These are phyloP conservation scores for Trichocomaceae sp. DNA, from an alignment of 2,329 filamentous ascomycete species.

Conservation along the genomic window DNA sequence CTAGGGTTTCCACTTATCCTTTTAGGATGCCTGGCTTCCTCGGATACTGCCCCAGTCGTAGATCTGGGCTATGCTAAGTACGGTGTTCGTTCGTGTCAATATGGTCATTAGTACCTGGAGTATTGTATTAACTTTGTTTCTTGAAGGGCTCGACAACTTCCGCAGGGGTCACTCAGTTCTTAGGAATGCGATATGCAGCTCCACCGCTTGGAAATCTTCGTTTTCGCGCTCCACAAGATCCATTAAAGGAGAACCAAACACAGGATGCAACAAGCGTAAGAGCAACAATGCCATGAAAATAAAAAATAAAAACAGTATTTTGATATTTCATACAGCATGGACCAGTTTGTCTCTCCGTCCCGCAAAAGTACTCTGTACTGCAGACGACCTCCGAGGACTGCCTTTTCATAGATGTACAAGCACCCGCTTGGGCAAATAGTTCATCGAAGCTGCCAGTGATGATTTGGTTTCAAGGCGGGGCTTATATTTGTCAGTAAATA, in stretches of 20 bases:
- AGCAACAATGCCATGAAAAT: not conserved
- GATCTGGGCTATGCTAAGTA: too few relatives aligned
- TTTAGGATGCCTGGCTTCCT: too few relatives aligned
- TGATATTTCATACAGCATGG: not conserved
- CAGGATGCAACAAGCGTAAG: slow-evolving; percentile 47
- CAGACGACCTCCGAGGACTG: slow-evolving; percentile 34
- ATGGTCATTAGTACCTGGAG: too few relatives aligned
- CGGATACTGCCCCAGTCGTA: too few relatives aligned
- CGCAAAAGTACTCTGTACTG: slow-evolving; percentile 32
- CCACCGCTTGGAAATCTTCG: slow-evolving; percentile 59
- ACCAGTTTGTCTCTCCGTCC: not conserved
- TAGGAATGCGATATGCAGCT: slow-evolving; percentile 68
- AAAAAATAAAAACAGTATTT: too few relatives aligned
- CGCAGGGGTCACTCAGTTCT: slow-evolving; percentile 62
- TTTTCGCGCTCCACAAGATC: slow-evolving; percentile 62
- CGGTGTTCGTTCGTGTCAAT: too few relatives aligned
- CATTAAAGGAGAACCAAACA: slow-evolving; percentile 24
- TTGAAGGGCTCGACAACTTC: too few relatives aligned
- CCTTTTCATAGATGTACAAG: slow-evolving; percentile 38
- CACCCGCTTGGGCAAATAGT: slow-evolving; percentile 22
- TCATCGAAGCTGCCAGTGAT: not conserved
- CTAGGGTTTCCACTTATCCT: too few relatives aligned
- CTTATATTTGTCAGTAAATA: not conserved
- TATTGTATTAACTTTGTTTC: too few relatives aligned
- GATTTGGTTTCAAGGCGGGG: not conserved